Evolutionary conservation across 2,329 filamentous ascomycete genomes (phyloP).

Genomic region (Triangularia verruculosa): DNA sequence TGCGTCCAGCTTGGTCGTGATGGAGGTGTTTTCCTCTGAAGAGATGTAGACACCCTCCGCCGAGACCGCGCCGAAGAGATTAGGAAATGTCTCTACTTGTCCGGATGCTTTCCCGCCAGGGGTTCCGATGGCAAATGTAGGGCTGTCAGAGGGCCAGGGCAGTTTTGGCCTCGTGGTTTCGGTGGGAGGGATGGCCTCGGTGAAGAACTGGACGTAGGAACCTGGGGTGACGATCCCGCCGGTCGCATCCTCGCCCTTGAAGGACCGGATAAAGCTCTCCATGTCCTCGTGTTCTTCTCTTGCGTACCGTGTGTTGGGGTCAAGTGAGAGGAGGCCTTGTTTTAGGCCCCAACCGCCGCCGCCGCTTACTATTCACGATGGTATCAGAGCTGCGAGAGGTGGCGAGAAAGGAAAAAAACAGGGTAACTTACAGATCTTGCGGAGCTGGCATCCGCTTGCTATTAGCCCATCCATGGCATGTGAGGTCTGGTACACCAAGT

Average conservation of each 20-base stretch:
- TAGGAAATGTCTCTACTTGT: not conserved
- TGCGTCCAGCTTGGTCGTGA: slow-evolving; percentile 46
- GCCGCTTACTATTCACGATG: slow-evolving; percentile 56
- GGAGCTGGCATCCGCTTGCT: slow-evolving; percentile 44
- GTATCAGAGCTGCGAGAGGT: not conserved
- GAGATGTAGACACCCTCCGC: slow-evolving; percentile 56
- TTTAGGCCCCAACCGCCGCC: slow-evolving; percentile 84
- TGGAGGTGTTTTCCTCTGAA: slow-evolving; percentile 21
- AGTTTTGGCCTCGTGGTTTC: not conserved
- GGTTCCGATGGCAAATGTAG: slow-evolving; percentile 11
- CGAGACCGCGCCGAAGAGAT: slow-evolving; percentile 62
- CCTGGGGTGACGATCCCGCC: slow-evolving; percentile 60
- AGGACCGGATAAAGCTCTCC: slow-evolving; percentile 50
- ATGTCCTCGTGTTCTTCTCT: slow-evolving; percentile 49
- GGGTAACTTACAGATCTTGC: slow-evolving; percentile 43
- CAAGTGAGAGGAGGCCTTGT: slow-evolving; percentile 73
- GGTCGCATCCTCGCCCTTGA: slow-evolving; percentile 40
- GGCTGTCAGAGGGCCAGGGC: not conserved
- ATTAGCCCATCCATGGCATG: slow-evolving; percentile 32
- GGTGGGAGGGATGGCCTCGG: slow-evolving; percentile 26
- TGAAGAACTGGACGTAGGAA: slow-evolving; percentile 65
- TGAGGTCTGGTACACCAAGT: slow-evolving; percentile 29
- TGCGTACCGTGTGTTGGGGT: slow-evolving; percentile 61
- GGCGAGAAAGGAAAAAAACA: not conserved
- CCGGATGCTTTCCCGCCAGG: not conserved